These are phyloP conservation scores for Neocucurbitaria cava DNA, from an alignment of 2,329 filamentous ascomycete genomes.

Conservation along the genomic window DNA sequence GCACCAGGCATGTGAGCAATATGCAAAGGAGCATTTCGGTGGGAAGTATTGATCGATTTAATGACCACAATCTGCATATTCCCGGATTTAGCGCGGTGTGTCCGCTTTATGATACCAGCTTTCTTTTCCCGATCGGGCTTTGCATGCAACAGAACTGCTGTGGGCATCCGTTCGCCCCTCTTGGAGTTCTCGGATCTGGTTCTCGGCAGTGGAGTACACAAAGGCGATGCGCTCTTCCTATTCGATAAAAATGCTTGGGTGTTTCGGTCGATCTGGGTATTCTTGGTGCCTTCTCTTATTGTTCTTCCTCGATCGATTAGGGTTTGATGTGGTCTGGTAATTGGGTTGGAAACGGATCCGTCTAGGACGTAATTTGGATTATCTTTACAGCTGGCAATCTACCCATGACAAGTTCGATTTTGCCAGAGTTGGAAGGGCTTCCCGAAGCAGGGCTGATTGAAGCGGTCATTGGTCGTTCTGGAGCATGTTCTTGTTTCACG, in stretches of 20 bases:
- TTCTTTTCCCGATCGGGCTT: slow-evolving; percentile 37
- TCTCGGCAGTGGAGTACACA: slow-evolving; percentile 34
- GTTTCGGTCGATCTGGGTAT: slow-evolving; percentile 13
- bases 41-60: slow-evolving; percentile 54
- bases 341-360: slow-evolving; percentile 14
- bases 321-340: slow-evolving; percentile 18
- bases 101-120: slow-evolving; percentile 48
- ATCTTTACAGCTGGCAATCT: slow-evolving; percentile 24
- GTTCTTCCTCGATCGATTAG: slow-evolving; percentile 15
- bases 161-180: slow-evolving; percentile 37
- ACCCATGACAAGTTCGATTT: slow-evolving; percentile 24
- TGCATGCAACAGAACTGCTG: slow-evolving; percentile 38
- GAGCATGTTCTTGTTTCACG: slow-evolving; percentile 33
- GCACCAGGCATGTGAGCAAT: slow-evolving; percentile 80
- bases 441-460: slow-evolving; percentile 16
- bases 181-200: slow-evolving; percentile 31
- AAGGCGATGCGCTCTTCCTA: slow-evolving; percentile 20
- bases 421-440: slow-evolving; percentile 23
- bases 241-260: slow-evolving; percentile 27
- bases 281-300: slow-evolving; percentile 15
- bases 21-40: slow-evolving; percentile 93
- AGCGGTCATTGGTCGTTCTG: slow-evolving; percentile 28
- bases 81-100: slow-evolving; percentile 40
- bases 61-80: slow-evolving; percentile 50
- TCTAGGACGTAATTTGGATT: slow-evolving; percentile 28